phyloP scores from a whole-genome alignment of 2,329 filamentous ascomycete species.

The Gaeumannomyces tritici region DNA sequence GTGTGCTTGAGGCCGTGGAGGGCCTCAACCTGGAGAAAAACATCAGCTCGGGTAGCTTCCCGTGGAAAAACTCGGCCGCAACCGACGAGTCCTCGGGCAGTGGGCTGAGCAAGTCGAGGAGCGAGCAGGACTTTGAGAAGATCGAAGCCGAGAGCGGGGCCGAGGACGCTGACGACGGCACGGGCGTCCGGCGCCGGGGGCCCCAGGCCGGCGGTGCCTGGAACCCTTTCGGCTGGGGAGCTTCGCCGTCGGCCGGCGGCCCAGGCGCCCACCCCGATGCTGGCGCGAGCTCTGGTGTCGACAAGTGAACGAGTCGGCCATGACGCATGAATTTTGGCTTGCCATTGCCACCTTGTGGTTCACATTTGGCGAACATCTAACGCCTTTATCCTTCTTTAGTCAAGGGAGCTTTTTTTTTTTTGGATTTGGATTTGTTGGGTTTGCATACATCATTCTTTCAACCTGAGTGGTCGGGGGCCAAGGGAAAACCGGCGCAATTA shows the following conservation, averaged over 20 bases:
- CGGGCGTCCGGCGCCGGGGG: slow-evolving; percentile 19
- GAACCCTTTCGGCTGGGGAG: slow-evolving; percentile 39
- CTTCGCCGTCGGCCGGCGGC: neutral
- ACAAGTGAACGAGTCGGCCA: slow-evolving; percentile 11
- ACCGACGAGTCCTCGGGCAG: slow-evolving; percentile 33
- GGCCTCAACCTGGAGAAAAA: neutral
- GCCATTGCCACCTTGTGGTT: neutral
- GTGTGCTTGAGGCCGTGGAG: neutral
- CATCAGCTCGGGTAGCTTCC: neutral
- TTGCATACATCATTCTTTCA: neutral
- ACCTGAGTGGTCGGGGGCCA: neutral
- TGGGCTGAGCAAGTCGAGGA: slow-evolving; percentile 68
- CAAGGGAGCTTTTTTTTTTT: too few relatives aligned
- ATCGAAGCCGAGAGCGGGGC: slow-evolving; percentile 61
- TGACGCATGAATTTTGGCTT: neutral
- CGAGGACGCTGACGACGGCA: slow-evolving; percentile 23
- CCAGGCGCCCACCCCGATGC: slow-evolving; percentile 3
- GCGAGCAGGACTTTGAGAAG: slow-evolving; percentile 83
- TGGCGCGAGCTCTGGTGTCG: slow-evolving; percentile 28
- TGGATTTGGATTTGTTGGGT: neutral
- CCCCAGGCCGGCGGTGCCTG: slow-evolving; percentile 26
- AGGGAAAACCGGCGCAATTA: neutral
- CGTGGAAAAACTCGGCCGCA: neutral
- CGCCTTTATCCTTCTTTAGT: neutral
- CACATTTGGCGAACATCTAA: neutral